These are phyloP conservation scores for Phaffia rhodozyma DNA, from an alignment of 1,284 basidiomycete genomes.

Conservation along the genomic window DNA sequence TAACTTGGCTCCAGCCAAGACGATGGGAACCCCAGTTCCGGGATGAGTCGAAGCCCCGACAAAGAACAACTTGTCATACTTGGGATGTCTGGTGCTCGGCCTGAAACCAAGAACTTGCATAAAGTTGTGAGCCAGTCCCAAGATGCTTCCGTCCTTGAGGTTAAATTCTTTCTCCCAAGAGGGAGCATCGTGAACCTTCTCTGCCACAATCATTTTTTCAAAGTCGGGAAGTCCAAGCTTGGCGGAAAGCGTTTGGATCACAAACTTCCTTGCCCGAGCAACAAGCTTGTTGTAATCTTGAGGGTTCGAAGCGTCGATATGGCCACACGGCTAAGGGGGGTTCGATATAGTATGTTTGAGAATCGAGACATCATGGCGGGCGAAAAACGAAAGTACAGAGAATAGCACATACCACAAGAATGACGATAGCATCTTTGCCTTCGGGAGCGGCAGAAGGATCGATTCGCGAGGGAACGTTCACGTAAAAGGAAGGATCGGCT, in stretches of 20 bases:
- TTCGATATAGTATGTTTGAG: constrained; percentile 9
- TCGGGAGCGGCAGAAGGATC: constrained; percentile 34
- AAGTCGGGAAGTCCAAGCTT: constrained; percentile 26
- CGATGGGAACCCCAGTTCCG: constrained; percentile 26
- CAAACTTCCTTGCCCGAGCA: constrained; percentile 26
- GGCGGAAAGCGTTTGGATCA: constrained; percentile 28
- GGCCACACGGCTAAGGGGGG: constrained; percentile 18
- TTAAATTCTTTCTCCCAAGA: constrained; percentile 36
- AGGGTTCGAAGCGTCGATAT: constrained; percentile 18
- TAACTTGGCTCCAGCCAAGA: constrained; percentile 29
- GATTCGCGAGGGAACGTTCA: constrained; percentile 42
- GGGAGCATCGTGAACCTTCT: constrained; percentile 31
- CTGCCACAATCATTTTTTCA: constrained; percentile 29
- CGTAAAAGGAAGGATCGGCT: constrained; percentile 43
- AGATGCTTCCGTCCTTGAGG: constrained; percentile 31
- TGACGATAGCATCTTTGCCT: constrained; percentile 31
- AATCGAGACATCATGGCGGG: constrained; percentile 24
- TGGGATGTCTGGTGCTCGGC: not conserved
- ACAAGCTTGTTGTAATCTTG: constrained; percentile 31
- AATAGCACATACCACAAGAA: constrained; percentile 24
- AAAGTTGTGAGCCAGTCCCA: constrained; percentile 34
- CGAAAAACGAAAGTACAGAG: not conserved
- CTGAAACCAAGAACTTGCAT: constrained; percentile 32
- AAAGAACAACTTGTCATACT: not conserved
- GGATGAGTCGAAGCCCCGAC: constrained; percentile 8